Conservation (phyloP, 805 yeast species). For the Wickerhamomyces kurtzmanii region DNA sequence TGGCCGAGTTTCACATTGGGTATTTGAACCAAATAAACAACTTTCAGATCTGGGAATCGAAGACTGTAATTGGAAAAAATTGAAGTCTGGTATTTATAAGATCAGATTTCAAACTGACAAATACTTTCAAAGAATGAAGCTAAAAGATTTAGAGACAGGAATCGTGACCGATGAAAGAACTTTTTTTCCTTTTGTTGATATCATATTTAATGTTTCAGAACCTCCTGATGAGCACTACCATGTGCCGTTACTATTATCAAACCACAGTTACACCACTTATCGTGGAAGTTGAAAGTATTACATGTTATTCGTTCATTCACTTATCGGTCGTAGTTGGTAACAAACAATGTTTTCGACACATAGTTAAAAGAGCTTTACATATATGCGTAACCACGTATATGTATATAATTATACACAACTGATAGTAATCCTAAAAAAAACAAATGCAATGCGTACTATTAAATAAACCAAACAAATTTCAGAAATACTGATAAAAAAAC, state of each 20-base stretch:
- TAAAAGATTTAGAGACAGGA: slow-evolving; percentile 12
- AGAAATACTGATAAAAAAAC: too few species aligned
- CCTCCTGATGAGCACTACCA: slow-evolving; percentile 81
- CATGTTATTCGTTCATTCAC: not conserved
- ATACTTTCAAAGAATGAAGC: slow-evolving; percentile 34
- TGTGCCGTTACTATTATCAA: slow-evolving; percentile 76
- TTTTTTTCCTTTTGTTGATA: slow-evolving; percentile 85
- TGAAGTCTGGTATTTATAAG: slow-evolving; percentile 60
- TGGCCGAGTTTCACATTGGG: slow-evolving; percentile 74
- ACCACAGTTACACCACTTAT: slow-evolving; percentile 84
- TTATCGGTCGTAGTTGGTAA: not conserved
- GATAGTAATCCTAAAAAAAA: too few species aligned
- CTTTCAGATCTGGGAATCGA: slow-evolving; percentile 21
- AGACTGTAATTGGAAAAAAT: slow-evolving; percentile 28
- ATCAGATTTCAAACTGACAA: slow-evolving; percentile 69
- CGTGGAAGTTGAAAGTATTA: slow-evolving; percentile 53
- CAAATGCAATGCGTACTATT: too few species aligned
- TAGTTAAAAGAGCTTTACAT: too few species aligned
- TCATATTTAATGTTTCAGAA: slow-evolving; percentile 53
- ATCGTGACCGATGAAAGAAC: slow-evolving; percentile 29
- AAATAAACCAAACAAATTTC: too few species aligned
- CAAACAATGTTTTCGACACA: too few species aligned
- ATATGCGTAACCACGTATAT: too few species aligned
- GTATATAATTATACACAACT: too few species aligned
- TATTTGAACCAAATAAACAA: slow-evolving; percentile 26